Conservation (phyloP, 768 basidiomycete genomes). For the Dendrothele bispora region DNA sequence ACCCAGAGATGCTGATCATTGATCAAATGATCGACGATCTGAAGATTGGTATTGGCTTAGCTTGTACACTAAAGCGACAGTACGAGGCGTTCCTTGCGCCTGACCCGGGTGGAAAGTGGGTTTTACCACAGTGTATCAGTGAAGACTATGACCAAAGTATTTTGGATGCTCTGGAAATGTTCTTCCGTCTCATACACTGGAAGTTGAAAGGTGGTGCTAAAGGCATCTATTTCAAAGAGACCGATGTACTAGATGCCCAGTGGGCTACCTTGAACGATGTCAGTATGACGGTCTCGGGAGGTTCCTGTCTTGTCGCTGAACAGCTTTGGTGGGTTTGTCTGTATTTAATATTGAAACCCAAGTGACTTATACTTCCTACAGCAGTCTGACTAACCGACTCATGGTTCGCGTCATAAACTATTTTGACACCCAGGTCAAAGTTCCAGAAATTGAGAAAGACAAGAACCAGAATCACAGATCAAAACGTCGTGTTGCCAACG, state of each 20-base stretch:
- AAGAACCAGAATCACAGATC: slow-evolving; percentile 22
- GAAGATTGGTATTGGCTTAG: slow-evolving; percentile 85
- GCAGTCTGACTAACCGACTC: slow-evolving; percentile 88
- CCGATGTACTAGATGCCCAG: slow-evolving; percentile 94
- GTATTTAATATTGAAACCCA: background rate
- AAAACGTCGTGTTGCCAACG: slow-evolving; percentile 16
- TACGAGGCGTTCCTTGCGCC: slow-evolving; percentile 90
- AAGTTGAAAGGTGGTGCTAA: slow-evolving; percentile 92
- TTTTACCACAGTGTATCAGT: slow-evolving; percentile 82
- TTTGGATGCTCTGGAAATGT: slow-evolving; percentile 80
- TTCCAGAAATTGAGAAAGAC: slow-evolving; percentile 53
- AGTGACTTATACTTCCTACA: slow-evolving; percentile 28
- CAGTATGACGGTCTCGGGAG: slow-evolving; percentile 82
- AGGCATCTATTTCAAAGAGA: slow-evolving; percentile 96
- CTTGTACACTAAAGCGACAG: slow-evolving; percentile 93
- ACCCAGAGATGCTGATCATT: slow-evolving; percentile 87
- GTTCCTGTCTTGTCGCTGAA: slow-evolving; percentile 90
- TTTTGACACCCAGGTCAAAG: slow-evolving; percentile 91
- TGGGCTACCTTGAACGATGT: slow-evolving; percentile 95
- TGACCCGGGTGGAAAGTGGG: slow-evolving; percentile 87
- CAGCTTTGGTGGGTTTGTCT: slow-evolving; percentile 77
- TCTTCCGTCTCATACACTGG: slow-evolving; percentile 94
- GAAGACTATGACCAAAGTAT: slow-evolving; percentile 90
- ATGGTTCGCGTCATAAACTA: slow-evolving; percentile 92
- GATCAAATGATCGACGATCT: slow-evolving; percentile 94